Evolutionary conservation across 108 stramenopile genomes (phyloP).

Genomic region (Nitzschia inconspicua): DNA sequence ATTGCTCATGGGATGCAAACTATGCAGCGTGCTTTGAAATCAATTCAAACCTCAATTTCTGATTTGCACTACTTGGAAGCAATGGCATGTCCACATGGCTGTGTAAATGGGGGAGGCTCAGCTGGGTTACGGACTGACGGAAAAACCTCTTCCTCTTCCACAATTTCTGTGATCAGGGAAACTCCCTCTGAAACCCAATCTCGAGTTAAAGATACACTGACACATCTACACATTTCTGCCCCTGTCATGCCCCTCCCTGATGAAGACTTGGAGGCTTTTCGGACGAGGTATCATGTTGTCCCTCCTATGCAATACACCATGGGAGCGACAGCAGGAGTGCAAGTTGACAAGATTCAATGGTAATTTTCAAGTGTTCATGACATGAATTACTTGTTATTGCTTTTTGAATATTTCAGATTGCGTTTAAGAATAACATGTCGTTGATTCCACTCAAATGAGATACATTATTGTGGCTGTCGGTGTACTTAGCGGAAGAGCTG

Average conservation of each 20-base stretch:
- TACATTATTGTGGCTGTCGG: too few relatives aligned
- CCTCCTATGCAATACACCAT: conserved; percentile 77
- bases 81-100: conserved; percentile 96
- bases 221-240: conserved; percentile 4
- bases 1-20: conserved; percentile 97
- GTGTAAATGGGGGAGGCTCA: conserved; percentile 95
- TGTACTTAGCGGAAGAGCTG: too few relatives aligned
- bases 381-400: too few relatives aligned
- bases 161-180: conserved; percentile 37
- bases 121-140: conserved; percentile 2
- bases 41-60: conserved; percentile 20
- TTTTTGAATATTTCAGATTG: too few relatives aligned
- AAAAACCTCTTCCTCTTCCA: conserved; percentile 7
- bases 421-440: too few relatives aligned
- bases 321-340: conserved; percentile 77
- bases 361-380: too few relatives aligned
- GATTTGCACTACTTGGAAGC: conserved; percentile 89
- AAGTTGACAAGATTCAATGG: conserved; percentile 77
- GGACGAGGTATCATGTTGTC: conserved; percentile 74
- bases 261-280: conserved; percentile 19
- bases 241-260: background rate
- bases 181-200: conserved; percentile 74
- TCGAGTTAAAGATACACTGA: conserved; percentile 41
- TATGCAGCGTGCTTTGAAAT: conserved; percentile 83
- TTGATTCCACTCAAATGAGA: too few relatives aligned